These are phyloP conservation scores for Chalciporus piperatoides DNA, from an alignment of 1,284 basidiomycete species.

Conservation along the genomic window DNA sequence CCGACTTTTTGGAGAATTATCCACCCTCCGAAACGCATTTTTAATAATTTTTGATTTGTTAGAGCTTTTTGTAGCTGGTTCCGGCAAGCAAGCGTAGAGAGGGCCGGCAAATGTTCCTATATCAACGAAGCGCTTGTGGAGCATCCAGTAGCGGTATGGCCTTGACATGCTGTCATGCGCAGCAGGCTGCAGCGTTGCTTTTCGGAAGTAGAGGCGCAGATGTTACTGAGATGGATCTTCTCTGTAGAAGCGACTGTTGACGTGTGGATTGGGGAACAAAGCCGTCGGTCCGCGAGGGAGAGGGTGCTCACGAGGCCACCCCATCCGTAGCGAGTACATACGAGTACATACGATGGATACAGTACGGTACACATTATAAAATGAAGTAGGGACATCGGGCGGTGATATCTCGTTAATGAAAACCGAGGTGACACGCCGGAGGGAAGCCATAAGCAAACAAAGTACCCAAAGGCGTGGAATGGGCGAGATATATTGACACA, in stretches of 20 bases:
- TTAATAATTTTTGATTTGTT: slow-evolving; percentile 1
- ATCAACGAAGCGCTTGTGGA: slow-evolving; percentile 16
- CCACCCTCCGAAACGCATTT: slow-evolving; percentile 4
- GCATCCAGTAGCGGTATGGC: slow-evolving; percentile 22
- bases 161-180: slow-evolving; percentile 24
- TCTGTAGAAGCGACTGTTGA: slow-evolving; percentile 8
- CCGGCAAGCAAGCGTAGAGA: slow-evolving; percentile 5
- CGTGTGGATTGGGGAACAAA: slow-evolving; percentile 2
- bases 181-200: slow-evolving; percentile 24
- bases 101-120: slow-evolving; percentile 9
- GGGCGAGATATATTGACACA: neutral
- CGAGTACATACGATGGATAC: neutral
- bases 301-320: neutral
- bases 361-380: neutral
- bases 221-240: slow-evolving; percentile 16
- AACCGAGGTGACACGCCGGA: neutral
- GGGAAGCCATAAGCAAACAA: slow-evolving; percentile 14
- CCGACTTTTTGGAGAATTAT: slow-evolving; percentile 6
- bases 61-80: slow-evolving; percentile 6
- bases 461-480: slow-evolving; percentile 2
- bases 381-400: neutral
- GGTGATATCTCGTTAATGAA: neutral
- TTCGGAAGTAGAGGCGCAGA: neutral
- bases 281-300: neutral
- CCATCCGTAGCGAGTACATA: neutral